Evolutionary conservation across 768 basidiomycete species (phyloP).

Genomic region (Pulveroboletus sp.): DNA sequence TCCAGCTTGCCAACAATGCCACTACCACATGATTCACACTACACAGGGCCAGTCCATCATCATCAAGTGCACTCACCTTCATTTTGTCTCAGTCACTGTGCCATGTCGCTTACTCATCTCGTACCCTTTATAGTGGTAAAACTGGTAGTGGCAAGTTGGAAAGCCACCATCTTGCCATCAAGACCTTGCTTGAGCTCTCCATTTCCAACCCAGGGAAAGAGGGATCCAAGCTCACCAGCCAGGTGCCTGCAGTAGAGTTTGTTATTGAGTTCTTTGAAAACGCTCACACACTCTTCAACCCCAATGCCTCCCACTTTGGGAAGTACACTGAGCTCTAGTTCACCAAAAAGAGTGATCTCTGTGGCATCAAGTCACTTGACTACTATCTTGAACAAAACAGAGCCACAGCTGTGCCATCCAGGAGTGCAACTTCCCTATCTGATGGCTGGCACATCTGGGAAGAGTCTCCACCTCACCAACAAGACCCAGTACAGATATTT

Average conservation of each 20-base stretch:
- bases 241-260: slow-evolving; percentile 91
- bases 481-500: slow-evolving; percentile 84
- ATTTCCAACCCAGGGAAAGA: slow-evolving; percentile 90
- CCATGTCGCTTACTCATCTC: background rate
- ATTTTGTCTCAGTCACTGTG: no score
- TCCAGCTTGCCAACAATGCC: slow-evolving; percentile 84
- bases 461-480: slow-evolving; percentile 83
- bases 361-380: slow-evolving; percentile 90
- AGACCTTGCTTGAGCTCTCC: slow-evolving; percentile 83
- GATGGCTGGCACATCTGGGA: no score
- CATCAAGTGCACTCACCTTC: slow-evolving; percentile 56
- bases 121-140: slow-evolving; percentile 61
- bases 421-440: slow-evolving; percentile 98
- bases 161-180: slow-evolving; percentile 83
- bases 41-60: slow-evolving; percentile 89
- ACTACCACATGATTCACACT: slow-evolving; percentile 94
- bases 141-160: slow-evolving; percentile 92
- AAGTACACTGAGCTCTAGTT: slow-evolving; percentile 99
- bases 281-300: slow-evolving; percentile 86
- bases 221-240: slow-evolving; percentile 78
- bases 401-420: slow-evolving; percentile 79
- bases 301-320: slow-evolving; percentile 94
- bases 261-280: slow-evolving; percentile 94
- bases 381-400: slow-evolving; percentile 93
- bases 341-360: slow-evolving; percentile 82